Conservation (phyloP, 2,329 filamentous ascomycete species). For the Epichloe scottii region DNA sequence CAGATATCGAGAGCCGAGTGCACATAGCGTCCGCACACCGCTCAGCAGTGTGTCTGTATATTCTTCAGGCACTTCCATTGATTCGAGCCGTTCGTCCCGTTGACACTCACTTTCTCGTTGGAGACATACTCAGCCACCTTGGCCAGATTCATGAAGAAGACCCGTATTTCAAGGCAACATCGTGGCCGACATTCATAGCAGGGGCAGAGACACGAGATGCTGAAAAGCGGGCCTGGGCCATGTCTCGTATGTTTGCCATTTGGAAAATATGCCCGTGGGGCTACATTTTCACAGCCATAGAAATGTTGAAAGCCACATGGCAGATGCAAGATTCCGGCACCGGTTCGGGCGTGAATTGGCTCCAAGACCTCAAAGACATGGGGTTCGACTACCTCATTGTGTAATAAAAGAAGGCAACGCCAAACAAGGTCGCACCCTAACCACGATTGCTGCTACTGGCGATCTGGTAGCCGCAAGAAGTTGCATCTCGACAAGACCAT, state of each 20-base stretch:
- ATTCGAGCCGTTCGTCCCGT: conserved; percentile 24
- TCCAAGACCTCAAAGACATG: conserved; percentile 29
- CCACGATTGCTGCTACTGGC: background rate
- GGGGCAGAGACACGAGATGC: conserved; percentile 40
- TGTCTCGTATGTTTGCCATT: conserved; percentile 32
- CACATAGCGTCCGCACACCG: conserved; percentile 34
- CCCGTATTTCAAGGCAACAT: conserved; percentile 44
- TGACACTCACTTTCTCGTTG: conserved; percentile 31
- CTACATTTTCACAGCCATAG: conserved; percentile 36
- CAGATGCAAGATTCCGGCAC: conserved; percentile 25
- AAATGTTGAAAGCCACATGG: conserved; percentile 36
- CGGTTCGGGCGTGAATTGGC: conserved; percentile 23
- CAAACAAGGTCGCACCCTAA: background rate
- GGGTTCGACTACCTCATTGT: conserved; percentile 35
- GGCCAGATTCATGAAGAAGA: conserved; percentile 34
- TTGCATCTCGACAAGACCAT: no score
- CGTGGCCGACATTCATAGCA: conserved; percentile 47
- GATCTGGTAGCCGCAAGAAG: no score
- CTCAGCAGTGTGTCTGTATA: conserved; percentile 34
- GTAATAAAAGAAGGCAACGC: conserved; percentile 11
- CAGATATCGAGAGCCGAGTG: conserved; percentile 29
- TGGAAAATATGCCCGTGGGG: conserved; percentile 36
- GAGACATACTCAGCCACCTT: conserved; percentile 38
- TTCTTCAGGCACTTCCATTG: conserved; percentile 30
- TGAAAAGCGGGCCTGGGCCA: conserved; percentile 36